Evolutionary conservation across 2,329 filamentous ascomycete genomes (phyloP).

Genomic region (Myriosclerotinia scirpicola): DNA sequence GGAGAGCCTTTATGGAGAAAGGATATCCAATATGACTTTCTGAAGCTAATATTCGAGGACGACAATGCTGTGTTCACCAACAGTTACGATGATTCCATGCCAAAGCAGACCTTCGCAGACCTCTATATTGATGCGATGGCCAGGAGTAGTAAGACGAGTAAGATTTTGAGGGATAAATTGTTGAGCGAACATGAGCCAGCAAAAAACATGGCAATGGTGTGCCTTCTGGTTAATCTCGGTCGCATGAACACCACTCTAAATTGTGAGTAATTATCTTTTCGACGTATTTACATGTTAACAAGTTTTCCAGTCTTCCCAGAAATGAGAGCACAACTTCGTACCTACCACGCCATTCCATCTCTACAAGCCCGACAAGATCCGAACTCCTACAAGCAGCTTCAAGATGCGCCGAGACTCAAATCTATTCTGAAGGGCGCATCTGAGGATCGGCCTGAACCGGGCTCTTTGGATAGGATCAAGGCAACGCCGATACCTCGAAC

Average conservation of each 20-base stretch:
- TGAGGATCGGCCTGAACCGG: slow-evolving; percentile 85
- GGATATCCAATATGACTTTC: slow-evolving; percentile 87
- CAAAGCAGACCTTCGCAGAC: slow-evolving; percentile 82
- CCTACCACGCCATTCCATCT: slow-evolving; percentile 96
- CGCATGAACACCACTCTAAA: slow-evolving; percentile 99
- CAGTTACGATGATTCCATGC: slow-evolving; percentile 61
- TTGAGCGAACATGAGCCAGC: slow-evolving; percentile 88
- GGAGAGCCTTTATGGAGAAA: slow-evolving; percentile 83
- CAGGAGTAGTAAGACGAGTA: slow-evolving; percentile 97
- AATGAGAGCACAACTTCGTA: slow-evolving; percentile 96
- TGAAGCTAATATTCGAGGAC: slow-evolving; percentile 77
- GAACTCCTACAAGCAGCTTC: slow-evolving; percentile 95
- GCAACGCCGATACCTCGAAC: slow-evolving; percentile 70
- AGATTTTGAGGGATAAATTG: slow-evolving; percentile 95
- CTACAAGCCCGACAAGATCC: slow-evolving; percentile 93
- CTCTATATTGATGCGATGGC: slow-evolving; percentile 99
- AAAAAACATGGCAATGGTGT: slow-evolving; percentile 99
- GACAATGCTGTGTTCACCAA: slow-evolving; percentile 80
- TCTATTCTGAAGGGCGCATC: slow-evolving; percentile 96
- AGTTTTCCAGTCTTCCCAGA: slow-evolving; percentile 82
- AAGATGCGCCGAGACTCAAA: slow-evolving; percentile 93
- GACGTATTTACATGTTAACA: slow-evolving; percentile 34
- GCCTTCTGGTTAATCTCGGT: slow-evolving; percentile 92
- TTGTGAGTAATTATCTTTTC: slow-evolving; percentile 57
- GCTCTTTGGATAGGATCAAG: slow-evolving; percentile 80